Base-by-base conservation (phyloP, 345 rosid genomes). In the Melaleuca quinquenervia region DNA sequence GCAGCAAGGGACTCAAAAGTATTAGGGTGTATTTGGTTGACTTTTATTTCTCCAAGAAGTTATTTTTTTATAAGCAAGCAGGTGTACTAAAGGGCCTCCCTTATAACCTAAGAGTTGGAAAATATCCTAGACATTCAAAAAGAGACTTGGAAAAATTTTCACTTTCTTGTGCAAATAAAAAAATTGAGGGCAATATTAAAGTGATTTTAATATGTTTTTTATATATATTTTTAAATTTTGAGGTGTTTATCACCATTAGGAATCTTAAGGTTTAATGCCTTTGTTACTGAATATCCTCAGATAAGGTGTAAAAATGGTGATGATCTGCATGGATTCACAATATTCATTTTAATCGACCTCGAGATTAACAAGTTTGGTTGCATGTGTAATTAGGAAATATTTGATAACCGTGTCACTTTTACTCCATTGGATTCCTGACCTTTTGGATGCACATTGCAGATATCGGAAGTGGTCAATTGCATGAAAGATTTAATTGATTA, bases 401-500 rank as follows among this genome's bases (percentile, higher is more conserved):
- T 8, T 5, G 44, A 70, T 36, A 70, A 18, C 11, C 36, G 36
- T 12, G 36, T 70, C 5, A 36, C 80, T 36, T 70, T 36, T 44
- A 80, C 41, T 82, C 26, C 11, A 14, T 82, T 82, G 54, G 50
- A 45, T 49, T 53, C 83, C 12, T 75, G 50, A 52, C 29, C 54
- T 50, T 52, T 54, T 48, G 88, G 58, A 16, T 51, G 82, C 24
- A 84, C 82, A 44, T 85, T 88, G 90, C 95, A 94, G 97, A 94
- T 94, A 90, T 94, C 99, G 24, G 99, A 98, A 93, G 99, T 98
- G 84, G 99, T 98, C 82, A 98, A 98, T 86, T 95, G 98, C 83
- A 98, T 98, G 99, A 98, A 98, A 85, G 99, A 98, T 90, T 92
- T 98, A 93, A 96, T 98, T 91, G 99, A 96, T 91, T 96, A 94